These are phyloP conservation scores for Astrephomene gubernaculifera DNA, from an alignment of 139 green algal genomes.

Conservation along the genomic window DNA sequence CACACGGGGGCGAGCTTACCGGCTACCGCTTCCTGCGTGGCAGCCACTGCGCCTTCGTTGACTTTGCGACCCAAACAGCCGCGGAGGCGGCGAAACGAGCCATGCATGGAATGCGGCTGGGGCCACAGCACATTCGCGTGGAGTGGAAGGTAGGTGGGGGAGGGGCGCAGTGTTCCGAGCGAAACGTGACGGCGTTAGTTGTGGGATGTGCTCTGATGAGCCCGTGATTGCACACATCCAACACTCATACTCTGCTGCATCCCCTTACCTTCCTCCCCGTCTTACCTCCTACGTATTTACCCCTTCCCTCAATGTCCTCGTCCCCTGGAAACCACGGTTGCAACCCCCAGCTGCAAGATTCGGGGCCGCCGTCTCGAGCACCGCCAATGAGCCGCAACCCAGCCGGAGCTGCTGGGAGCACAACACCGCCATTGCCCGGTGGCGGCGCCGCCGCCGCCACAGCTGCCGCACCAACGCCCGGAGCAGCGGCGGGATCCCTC, in stretches of 20 bases:
- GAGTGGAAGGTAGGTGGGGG: conserved; percentile 34
- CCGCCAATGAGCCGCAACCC: background rate
- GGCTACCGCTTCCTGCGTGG: conserved; percentile 51
- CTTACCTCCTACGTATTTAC: too few relatives aligned
- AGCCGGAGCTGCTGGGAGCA: background rate
- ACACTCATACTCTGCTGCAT: too few relatives aligned
- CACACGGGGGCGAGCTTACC: conserved; percentile 31
- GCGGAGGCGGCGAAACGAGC: conserved; percentile 44
- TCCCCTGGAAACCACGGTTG: background rate
- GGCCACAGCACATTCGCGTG: conserved; percentile 24
- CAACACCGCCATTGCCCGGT: background rate
- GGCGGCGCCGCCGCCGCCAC: background rate
- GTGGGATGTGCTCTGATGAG: too few relatives aligned
- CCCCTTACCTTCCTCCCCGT: too few relatives aligned
- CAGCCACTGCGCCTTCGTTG: conserved; percentile 63
- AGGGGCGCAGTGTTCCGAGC: background rate
- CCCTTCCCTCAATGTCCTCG: too few relatives aligned
- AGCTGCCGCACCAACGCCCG: too few relatives aligned
- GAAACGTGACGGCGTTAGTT: background rate
- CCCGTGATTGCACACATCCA: too few relatives aligned
- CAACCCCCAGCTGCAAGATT: background rate
- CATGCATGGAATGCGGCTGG: conserved; percentile 27
- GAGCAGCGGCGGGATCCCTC: too few relatives aligned
- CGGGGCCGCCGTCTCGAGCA: background rate
- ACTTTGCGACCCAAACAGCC: conserved; percentile 45